These are phyloP conservation scores for Mycena kentingensis DNA, from an alignment of 768 basidiomycete genomes.

Conservation along the genomic window DNA sequence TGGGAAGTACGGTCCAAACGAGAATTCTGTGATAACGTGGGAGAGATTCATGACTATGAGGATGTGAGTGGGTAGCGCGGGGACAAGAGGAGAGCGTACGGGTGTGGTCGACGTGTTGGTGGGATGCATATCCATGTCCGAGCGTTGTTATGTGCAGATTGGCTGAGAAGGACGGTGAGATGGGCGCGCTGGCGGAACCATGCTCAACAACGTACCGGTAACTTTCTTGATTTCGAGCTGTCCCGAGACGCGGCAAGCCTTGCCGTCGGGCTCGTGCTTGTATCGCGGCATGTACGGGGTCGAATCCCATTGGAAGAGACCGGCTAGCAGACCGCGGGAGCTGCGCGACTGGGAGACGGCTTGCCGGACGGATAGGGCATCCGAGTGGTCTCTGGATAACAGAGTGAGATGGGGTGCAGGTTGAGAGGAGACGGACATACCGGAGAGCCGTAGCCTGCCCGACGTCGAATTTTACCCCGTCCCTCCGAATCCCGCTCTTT, in stretches of 20 bases:
- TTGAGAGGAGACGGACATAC: constrained; percentile 34
- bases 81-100: constrained; percentile 48
- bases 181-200: not conserved
- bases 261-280: constrained; percentile 64
- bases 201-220: constrained; percentile 54
- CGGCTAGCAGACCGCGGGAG: constrained; percentile 72
- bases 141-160: constrained; percentile 94
- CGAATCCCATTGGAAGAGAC: constrained; percentile 47
- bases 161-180: constrained; percentile 39
- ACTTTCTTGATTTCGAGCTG: constrained; percentile 85
- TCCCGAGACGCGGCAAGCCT: constrained; percentile 86
- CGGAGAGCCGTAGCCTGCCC: constrained; percentile 77
- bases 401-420: not conserved
- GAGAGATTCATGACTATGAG: constrained; percentile 89
- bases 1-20: constrained; percentile 95
- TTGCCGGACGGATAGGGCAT: constrained; percentile 66
- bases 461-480: constrained; percentile 84
- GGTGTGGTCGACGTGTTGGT: constrained; percentile 83
- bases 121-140: constrained; percentile 91
- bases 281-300: constrained; percentile 70
- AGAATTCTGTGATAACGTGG: constrained; percentile 95
- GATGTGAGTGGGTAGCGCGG: not conserved
- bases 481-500: constrained; percentile 69
- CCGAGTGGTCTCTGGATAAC: constrained; percentile 58
- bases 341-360: constrained; percentile 72